phyloP scores from a whole-genome alignment of 495 filamentous ascomycete genomes.

The Aspergillus saccharolyticus region DNA sequence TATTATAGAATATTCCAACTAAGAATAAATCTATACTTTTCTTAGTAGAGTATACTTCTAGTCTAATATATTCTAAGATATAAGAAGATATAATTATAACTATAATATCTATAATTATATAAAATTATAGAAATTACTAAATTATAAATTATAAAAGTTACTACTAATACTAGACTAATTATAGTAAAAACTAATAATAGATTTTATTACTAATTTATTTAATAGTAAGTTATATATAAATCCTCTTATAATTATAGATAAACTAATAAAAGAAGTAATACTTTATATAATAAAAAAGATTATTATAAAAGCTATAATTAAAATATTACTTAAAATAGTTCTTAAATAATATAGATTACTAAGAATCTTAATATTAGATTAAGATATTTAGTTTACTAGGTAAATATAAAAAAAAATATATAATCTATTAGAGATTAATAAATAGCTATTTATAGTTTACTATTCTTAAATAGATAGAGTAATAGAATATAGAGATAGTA shows the following conservation, averaged over 20 bases:
- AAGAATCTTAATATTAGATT: neutral
- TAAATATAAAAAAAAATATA: neutral
- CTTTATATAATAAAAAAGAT: slow-evolving; percentile 2
- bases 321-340: neutral
- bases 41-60: too few species aligned
- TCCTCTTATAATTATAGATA: too few species aligned
- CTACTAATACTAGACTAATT: too few species aligned
- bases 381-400: neutral
- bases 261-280: too few species aligned
- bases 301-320: neutral
- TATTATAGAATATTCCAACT: neutral
- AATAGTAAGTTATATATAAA: too few species aligned
- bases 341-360: neutral
- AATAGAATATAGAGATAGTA: too few species aligned
- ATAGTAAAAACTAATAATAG: too few species aligned
- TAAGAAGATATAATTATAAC: slow-evolving; percentile 1
- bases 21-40: neutral
- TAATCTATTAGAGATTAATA: neutral
- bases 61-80: too few species aligned
- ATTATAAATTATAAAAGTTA: neutral
- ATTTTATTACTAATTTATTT: too few species aligned
- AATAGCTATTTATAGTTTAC: neutral
- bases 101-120: slow-evolving; percentile 2
- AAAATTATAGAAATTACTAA: neutral
- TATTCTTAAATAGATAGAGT: neutral